Evolutionary conservation across 805 yeast genomes (phyloP), one percentile per base, ranked within the genome.

Genomic region (Metschnikowia dekortorum): DNA sequence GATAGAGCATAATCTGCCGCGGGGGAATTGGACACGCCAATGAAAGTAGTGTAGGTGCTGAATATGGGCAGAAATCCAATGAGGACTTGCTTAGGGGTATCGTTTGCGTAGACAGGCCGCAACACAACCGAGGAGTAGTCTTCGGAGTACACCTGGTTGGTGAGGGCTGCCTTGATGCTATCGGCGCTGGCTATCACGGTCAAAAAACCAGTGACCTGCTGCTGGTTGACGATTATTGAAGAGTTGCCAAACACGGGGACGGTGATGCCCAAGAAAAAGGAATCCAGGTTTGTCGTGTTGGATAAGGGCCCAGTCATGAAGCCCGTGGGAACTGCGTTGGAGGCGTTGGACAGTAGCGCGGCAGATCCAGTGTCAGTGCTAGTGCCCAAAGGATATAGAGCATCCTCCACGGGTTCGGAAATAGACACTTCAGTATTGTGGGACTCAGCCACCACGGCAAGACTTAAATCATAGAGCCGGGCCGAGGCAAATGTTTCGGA

Each of bases 181-280:
- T 56, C 53, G 1, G 75, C 74, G 48, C 55, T 63, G n/a, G 73
- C 67, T 8, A 74, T 48, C 8, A 87, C 79, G 0, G 94, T 79
- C 38, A 89, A 58, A 64, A 82, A 90, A 0, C 96, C 96, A 2
- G 83, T 77, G 6, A 87, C 70, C 22, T 78, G 74, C 4, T 85
- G 82, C 13, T 75, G 70, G n/a, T 75, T 68, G 6, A 67, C 32
- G 39, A 84, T 67, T 22, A 87, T 84, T 1, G 95, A 84, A n/a
- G 84, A 75, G 56, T 86, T 85, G 14, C 89, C 79, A 58, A 76
- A 84, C 2, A 90, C 78, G 0, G 96, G 94, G 4, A 89, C 57
- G 0, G 96, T 86, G 67, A 90, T 70, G 0, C 96, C 88, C 76
- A 88, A 71, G 56, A 82, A 77, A 58, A 78, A 84, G 1, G 73